Evolutionary conservation across 306 rosid genomes (phyloP).

Genomic region (Styphnolobium japonicum): DNA sequence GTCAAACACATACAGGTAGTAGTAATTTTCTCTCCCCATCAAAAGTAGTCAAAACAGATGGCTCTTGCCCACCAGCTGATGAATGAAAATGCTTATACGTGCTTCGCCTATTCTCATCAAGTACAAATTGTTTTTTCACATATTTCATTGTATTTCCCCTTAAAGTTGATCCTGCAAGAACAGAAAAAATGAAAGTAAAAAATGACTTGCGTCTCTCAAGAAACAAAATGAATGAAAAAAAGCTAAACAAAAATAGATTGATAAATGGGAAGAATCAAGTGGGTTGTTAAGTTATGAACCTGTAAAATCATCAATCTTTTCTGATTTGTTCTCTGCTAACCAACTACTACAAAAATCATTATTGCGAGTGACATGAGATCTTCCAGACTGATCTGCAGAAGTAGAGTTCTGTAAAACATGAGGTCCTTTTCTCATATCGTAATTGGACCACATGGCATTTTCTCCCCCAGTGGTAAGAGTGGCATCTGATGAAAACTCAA

Average conservation of each 20-base stretch:
- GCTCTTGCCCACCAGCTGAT: conserved; percentile 38
- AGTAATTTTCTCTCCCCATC: conserved; percentile 55
- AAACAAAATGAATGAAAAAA: neutral
- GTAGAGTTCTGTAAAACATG: conserved; percentile 40
- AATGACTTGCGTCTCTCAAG: neutral
- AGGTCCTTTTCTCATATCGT: conserved; percentile 48
- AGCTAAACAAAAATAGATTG: neutral
- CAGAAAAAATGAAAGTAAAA: neutral
- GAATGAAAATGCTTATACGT: conserved; percentile 42
- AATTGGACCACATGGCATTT: conserved; percentile 34
- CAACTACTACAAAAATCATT: conserved; percentile 41
- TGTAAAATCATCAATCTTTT: conserved; percentile 50
- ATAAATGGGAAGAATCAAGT: neutral
- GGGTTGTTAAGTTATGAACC: conserved; percentile 31
- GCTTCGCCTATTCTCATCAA: conserved; percentile 59
- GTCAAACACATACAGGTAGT: conserved; percentile 49
- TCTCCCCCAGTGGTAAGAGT: conserved; percentile 54
- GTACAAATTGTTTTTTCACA: conserved; percentile 45
- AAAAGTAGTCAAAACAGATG: conserved; percentile 56
- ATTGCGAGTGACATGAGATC: conserved; percentile 38
- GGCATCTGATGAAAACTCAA: conserved; percentile 54
- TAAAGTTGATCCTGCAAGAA: conserved; percentile 36
- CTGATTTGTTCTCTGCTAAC: conserved; percentile 46
- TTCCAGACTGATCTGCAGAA: conserved; percentile 43
- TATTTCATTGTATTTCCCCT: conserved; percentile 39